Evolutionary conservation across 257 asterid species (phyloP), one percentile per base, ranked within the genome.

Genomic region (Solanum rostratum): DNA sequence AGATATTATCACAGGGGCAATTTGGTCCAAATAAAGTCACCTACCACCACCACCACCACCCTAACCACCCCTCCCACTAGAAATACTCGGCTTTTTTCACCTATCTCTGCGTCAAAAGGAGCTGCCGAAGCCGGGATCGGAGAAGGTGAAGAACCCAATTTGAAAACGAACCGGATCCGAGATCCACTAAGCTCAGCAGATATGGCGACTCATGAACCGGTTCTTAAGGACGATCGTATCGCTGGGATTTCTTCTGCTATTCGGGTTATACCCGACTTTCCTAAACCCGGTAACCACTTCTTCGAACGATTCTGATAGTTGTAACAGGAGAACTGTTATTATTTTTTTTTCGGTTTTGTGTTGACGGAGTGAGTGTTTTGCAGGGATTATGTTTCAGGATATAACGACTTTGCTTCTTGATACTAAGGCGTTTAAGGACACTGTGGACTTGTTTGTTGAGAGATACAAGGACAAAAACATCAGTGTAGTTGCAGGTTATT

Each of bases 311-410:
- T 84, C 33, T 29, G 10, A 46, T 86, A 27, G 41, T 4, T 24
- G 55, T 85, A 15, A 22, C 20, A 49, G 55, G 20, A 49, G 11
- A 30, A 50, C 22, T 11, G 68, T 65, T n/a, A n/a, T n/a, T n/a
- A n/a, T 79, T 82, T 59, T 59, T 27, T 8, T 79, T 79, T 52
- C 14, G 14, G 63, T 4, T 78, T 78, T 78, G 11, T 30, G 43
- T 53, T 30, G 18, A 79, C 16, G 27, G 5, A 29, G 10, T 11
- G 59, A 24, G 19, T 71, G 6, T 3, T 43, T 86, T 63, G 50
- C 87, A 93, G 97, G 99, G 88, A 96, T 96, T 63, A 13, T 90
- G 93, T 96, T 96, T 90, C 98, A 96, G 92, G 99, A 96, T 84
- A 96, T 96, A 86, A 96, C 98, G 33, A 94, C 99, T 84, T n/a